Conservation (phyloP, 2,329 filamentous ascomycete species). For the Xenoacremonium recifei region DNA sequence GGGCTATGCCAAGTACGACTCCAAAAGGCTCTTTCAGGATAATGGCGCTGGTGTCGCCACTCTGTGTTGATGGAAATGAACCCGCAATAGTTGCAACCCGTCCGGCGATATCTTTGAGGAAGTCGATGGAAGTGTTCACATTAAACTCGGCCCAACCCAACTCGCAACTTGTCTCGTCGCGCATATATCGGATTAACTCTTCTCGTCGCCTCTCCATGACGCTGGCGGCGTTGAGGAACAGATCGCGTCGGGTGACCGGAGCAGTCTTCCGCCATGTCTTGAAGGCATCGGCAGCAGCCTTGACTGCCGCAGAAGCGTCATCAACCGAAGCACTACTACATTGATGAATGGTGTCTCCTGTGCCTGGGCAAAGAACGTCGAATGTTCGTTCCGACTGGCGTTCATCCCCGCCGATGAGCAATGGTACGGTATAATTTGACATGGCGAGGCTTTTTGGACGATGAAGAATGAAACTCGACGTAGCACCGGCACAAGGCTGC, state of each 20-base stretch:
- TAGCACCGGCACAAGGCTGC: too few species aligned
- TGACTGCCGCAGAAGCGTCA: slow-evolving; percentile 52
- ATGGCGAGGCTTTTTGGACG: too few species aligned
- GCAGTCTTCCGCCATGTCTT: slow-evolving; percentile 65
- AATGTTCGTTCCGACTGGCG: slow-evolving; percentile 47
- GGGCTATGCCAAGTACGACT: slow-evolving; percentile 75
- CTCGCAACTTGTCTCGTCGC: slow-evolving; percentile 44
- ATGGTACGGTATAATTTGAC: slow-evolving; percentile 31
- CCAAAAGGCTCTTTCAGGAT: slow-evolving; percentile 76
- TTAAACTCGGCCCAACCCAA: slow-evolving; percentile 42
- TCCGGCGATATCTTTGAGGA: slow-evolving; percentile 43
- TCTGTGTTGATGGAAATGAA: slow-evolving; percentile 32
- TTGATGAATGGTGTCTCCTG: slow-evolving; percentile 50
- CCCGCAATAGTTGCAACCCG: slow-evolving; percentile 39
- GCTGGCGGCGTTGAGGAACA: slow-evolving; percentile 68
- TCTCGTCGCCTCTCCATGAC: slow-evolving; percentile 58
- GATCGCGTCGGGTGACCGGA: slow-evolving; percentile 60
- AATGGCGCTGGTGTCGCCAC: slow-evolving; percentile 48
- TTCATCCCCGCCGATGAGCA: slow-evolving; percentile 45
- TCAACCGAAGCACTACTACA: slow-evolving; percentile 56
- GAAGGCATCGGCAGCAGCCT: slow-evolving; percentile 64
- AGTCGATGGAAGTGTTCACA: slow-evolving; percentile 31
- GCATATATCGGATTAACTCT: slow-evolving; percentile 61
- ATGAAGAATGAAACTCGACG: too few species aligned
- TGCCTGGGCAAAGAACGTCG: slow-evolving; percentile 55